Base-by-base conservation (phyloP, 2,329 filamentous ascomycete species). In the Daldinia sp. region DNA sequence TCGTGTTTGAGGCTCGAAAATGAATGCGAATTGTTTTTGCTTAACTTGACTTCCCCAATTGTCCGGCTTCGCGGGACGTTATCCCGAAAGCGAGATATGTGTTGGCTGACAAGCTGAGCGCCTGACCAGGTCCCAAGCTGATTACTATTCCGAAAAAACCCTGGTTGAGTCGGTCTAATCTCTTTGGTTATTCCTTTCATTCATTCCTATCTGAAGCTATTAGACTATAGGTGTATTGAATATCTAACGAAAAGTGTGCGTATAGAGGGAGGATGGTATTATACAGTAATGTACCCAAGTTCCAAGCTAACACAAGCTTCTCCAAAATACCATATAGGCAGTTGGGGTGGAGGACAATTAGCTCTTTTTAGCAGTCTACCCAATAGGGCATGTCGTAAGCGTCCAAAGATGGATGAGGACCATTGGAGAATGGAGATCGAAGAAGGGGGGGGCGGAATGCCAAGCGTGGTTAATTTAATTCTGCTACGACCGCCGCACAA, bases 381-480 rank as follows among this genome's bases (percentile, higher is more conserved):
- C 60, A 42, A 70, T 70, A 54, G 55, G 62, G 50, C 59, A 62
- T 70, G 61, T 64, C 51, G 46, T 62, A 66, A 55, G 63, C 55
- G 23, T 51, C 58, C 50, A 37, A 41, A 57, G 50, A 44, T 55
- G 42, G 42, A 13, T n/a, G 50, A 64, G 33, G 37, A 46, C 50
- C 64, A 39, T 58, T 51, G 23, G 35, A 48, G 41, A 58, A 58
- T 48, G 41, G 44, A 55, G 55, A 66, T 60, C 55, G 56, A 63
- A 68, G 55, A 37, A 37, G 55, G 53, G 41, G 41, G 55, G 57
- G 53, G 56, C 42, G 12, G 59, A 66, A 68, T 44, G 69, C 69
- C 69, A 71, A 71, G 69, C 26, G 15, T 41, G 37, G 50, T 71
- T 71, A 67, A 69, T 66, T 71, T 66, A 68, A 63, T 60, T 60